Evolutionary conservation across 1,139 yeast species (phyloP).

Genomic region (Geotrichum siamense): DNA sequence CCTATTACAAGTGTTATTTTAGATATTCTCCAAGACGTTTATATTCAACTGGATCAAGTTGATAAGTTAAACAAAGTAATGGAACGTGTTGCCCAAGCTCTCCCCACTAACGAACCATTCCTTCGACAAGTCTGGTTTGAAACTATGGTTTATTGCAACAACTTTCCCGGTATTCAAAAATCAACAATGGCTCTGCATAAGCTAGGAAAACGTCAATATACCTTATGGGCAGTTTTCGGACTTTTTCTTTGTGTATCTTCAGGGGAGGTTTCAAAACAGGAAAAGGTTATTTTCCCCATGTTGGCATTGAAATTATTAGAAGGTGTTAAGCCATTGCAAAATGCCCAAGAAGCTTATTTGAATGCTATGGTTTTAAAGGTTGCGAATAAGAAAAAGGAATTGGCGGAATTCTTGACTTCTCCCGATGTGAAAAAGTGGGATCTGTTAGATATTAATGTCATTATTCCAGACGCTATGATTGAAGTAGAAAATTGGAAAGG

Average conservation of each 20-base stretch:
- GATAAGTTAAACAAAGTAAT: slow-evolving; percentile 36
- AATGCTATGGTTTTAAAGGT: slow-evolving; percentile 42
- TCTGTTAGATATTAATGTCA: slow-evolving; percentile 52
- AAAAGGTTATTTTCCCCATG: slow-evolving; percentile 44
- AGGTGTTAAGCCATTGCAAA: slow-evolving; percentile 39
- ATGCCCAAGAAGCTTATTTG: slow-evolving; percentile 56
- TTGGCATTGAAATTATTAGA: slow-evolving; percentile 53
- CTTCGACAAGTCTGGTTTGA: slow-evolving; percentile 31
- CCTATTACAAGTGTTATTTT: slow-evolving; percentile 54
- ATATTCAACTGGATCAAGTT: slow-evolving; percentile 5
- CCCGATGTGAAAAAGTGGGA: slow-evolving; percentile 36
- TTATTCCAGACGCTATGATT: slow-evolving; percentile 44
- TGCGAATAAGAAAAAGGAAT: slow-evolving; percentile 32
- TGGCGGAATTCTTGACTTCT: slow-evolving; percentile 33
- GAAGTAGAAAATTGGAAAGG: slow-evolving; percentile 38
- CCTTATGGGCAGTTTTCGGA: slow-evolving; percentile 43
- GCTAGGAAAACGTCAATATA: slow-evolving; percentile 32
- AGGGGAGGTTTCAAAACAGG: slow-evolving; percentile 34
- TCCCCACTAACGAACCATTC: slow-evolving; percentile 32
- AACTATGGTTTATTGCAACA: slow-evolving; percentile 29
- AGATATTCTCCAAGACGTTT: slow-evolving; percentile 35
- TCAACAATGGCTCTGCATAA: slow-evolving; percentile 31
- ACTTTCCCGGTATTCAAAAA: slow-evolving; percentile 32
- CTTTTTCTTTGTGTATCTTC: slow-evolving; percentile 27
- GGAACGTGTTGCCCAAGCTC: slow-evolving; percentile 41